Percentiles rank a stretch among this genome's conserved stretches.
These are phyloP conservation scores for Rhodotorula sp. DNA, from an alignment of 1,284 basidiomycete genomes.

Conservation along the genomic window DNA sequence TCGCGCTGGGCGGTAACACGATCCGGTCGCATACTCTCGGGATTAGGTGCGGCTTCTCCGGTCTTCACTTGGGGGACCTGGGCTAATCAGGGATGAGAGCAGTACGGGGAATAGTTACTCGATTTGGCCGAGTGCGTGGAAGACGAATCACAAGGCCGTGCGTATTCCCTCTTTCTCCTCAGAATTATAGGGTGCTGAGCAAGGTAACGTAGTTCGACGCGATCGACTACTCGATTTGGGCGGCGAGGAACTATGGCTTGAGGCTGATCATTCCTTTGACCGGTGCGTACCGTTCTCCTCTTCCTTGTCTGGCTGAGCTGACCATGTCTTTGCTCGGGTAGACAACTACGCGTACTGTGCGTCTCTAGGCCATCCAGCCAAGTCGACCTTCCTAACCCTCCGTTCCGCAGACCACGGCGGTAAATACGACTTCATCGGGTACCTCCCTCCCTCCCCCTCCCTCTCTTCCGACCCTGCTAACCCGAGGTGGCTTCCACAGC, in stretches of 20 bases:
- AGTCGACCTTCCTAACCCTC: not conserved
- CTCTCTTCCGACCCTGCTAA: not conserved
- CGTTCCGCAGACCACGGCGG: constrained; percentile 36
- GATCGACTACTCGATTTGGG: constrained; percentile 50
- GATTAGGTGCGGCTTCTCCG: constrained; percentile 20
- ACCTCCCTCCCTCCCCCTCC: not conserved
- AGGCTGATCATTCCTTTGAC: constrained; percentile 49
- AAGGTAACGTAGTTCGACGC: constrained; percentile 41
- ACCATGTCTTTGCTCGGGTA: not conserved
- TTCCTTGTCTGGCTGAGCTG: not conserved
- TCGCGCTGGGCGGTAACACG: constrained; percentile 49
- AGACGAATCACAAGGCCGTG: constrained; percentile 45
- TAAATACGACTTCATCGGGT: constrained; percentile 41
- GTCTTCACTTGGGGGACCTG: not conserved
- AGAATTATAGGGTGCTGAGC: too few relatives aligned
- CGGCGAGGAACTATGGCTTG: constrained; percentile 48
- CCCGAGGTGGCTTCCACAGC: not conserved
- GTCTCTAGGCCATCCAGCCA: not conserved
- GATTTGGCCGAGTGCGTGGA: constrained; percentile 33
- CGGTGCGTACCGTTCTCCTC: constrained; percentile 29
- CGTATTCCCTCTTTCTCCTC: constrained; percentile 6
- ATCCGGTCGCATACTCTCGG: constrained; percentile 50
- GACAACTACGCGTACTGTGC: constrained; percentile 38
- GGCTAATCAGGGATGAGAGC: constrained; percentile 7
- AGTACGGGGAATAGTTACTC: constrained; percentile 36